Evolutionary conservation across 2,329 filamentous ascomycete species (phyloP).

Genomic region (Paecilomyces sp.): DNA sequence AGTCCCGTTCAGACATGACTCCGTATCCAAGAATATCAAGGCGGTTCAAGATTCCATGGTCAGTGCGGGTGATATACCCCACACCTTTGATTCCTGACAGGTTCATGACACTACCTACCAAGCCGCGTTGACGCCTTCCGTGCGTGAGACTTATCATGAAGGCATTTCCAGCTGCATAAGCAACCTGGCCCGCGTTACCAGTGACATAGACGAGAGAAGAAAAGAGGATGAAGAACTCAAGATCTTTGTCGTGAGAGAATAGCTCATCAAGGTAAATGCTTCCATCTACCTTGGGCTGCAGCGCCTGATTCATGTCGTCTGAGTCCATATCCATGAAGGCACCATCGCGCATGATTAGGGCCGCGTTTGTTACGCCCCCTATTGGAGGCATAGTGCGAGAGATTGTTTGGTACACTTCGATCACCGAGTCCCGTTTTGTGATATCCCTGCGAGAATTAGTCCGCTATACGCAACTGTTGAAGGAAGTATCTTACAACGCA

Average conservation of each 20-base stretch:
- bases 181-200: constrained; percentile 32
- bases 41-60: constrained; percentile 13
- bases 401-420: constrained; percentile 4
- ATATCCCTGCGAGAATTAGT: constrained; percentile 8
- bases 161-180: constrained; percentile 32
- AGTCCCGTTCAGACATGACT: constrained; percentile 19
- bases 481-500: not conserved
- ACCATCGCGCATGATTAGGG: constrained; percentile 14
- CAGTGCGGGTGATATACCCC: constrained; percentile 8
- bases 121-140: constrained; percentile 15
- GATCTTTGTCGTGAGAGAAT: constrained; percentile 10
- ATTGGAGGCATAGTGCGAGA: constrained; percentile 13
- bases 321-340: constrained; percentile 8
- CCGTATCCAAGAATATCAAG: constrained; percentile 9
- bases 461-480: not conserved
- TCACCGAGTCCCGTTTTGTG: constrained; percentile 6
- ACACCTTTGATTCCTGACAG: constrained; percentile 21
- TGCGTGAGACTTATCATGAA: constrained; percentile 26
- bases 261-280: constrained; percentile 10
- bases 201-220: constrained; percentile 29
- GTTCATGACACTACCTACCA: constrained; percentile 10
- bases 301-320: constrained; percentile 3
- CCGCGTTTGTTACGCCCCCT: constrained; percentile 18
- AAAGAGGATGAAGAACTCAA: constrained; percentile 32
- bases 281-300: constrained; percentile 14